phyloP scores from a whole-genome alignment of 108 stramenopile genomes.

The Epithemia pelagica region DNA sequence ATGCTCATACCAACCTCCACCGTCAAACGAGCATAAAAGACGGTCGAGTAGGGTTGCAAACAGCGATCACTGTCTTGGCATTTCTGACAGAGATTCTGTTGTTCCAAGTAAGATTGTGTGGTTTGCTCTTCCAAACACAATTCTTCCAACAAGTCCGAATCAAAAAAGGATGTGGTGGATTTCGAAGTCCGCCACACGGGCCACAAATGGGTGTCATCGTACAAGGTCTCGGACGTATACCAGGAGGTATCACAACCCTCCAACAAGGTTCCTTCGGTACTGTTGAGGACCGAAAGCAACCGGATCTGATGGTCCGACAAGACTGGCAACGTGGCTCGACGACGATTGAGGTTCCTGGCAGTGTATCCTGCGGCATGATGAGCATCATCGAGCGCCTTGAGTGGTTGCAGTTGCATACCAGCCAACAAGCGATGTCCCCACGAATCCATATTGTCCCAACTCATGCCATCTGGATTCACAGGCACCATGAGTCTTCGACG shows the following conservation, averaged over 20 bases:
- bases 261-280: background rate
- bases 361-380: background rate
- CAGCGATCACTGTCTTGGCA: conserved; percentile 20
- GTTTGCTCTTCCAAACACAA: conserved; percentile 34
- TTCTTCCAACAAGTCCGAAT: conserved; percentile 18
- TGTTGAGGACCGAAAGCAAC: background rate
- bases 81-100: conserved; percentile 25
- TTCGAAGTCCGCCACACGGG: conserved; percentile 24
- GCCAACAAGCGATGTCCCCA: background rate
- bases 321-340: background rate
- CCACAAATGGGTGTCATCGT: conserved; percentile 22
- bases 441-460: background rate
- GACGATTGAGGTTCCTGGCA: background rate
- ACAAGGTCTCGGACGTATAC: conserved; percentile 11
- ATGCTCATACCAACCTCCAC: conserved; percentile 21
- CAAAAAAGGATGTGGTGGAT: conserved; percentile 4
- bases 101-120: conserved; percentile 27
- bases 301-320: background rate
- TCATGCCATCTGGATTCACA: background rate
- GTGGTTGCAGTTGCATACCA: background rate
- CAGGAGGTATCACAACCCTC: conserved; percentile 23
- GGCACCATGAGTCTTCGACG: background rate
- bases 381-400: background rate
- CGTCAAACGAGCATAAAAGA: conserved; percentile 30
- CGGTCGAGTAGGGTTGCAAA: conserved; percentile 32